Conservation (phyloP, 345 rosid genomes). For the Camelina sativa region DNA sequence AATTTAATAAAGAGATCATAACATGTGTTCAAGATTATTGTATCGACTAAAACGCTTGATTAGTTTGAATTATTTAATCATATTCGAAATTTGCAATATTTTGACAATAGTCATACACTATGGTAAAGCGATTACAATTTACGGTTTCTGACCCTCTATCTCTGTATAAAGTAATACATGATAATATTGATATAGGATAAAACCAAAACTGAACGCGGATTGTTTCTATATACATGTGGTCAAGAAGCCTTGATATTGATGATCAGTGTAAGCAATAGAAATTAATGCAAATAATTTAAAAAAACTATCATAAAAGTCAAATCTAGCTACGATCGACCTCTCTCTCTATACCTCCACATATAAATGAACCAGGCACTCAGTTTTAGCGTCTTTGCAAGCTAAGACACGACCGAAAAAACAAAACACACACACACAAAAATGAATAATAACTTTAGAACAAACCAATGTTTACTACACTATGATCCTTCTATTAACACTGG, state of each 20-base stretch:
- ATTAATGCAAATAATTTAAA: background rate
- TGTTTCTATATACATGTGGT: background rate
- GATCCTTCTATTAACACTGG: no score
- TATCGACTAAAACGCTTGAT: background rate
- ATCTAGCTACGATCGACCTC: background rate
- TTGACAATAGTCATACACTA: no score
- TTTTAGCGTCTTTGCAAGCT: background rate
- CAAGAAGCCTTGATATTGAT: background rate
- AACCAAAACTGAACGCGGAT: background rate
- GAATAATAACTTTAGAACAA: background rate
- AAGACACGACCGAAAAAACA: no score
- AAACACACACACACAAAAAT: background rate
- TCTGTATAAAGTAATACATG: no score
- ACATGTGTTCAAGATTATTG: no score
- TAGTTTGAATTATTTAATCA: background rate
- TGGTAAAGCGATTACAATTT: no score
- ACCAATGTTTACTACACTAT: background rate
- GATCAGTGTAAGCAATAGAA: background rate
- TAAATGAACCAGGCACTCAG: background rate
- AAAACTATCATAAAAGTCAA: background rate
- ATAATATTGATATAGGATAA: background rate
- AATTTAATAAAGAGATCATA: no score
- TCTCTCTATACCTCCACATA: background rate
- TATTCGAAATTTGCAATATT: background rate
- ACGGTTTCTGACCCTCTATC: no score